Base-by-base conservation (phyloP, 202 grass and related monocot species). In the Hordeum pubiflorum region DNA sequence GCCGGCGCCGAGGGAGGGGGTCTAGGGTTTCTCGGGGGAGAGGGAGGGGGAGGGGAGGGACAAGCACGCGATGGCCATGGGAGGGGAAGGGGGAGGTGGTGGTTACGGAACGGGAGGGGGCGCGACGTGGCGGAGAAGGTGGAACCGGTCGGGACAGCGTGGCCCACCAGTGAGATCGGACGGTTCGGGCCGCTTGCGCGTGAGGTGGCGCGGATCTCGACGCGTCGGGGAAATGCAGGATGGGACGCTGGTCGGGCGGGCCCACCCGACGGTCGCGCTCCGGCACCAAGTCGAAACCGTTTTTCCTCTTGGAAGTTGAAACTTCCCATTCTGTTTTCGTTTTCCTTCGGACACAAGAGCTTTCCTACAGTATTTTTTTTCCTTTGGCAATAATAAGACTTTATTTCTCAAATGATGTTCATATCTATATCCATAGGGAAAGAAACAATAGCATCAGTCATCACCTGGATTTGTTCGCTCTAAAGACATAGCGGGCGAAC, bases 1-100 rank as follows among this genome's bases (percentile, higher is more conserved):
- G 2, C n/a, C 12, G 38, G 3, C 9, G 10, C 18, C 7, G n/a
- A 40, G 13, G 76, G 13, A 18, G 60, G 41, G 48, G 24, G 23
- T 26, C 83, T 89, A 89, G 87, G 79, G 79, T 79, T 86, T 83
- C 40, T 72, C 55, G 20, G 37, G 20, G 20, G 50, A n/a, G 64
- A 33, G 20, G 34, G 46, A 7, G 73, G 20, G 78, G 17, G 48
- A 79, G 43, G 72, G 66, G 23, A 64, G 78, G 58, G 58, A 46
- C 38, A 38, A 33, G 82, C 70, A 5, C 56, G 77, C 52, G 77
- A 46, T 40, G 87, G 37, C 72, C 82, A 81, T 88, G 72, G 74
- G 15, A 32, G 74, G 9, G 61, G 68, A 40, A 40, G n/a, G 68
- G 58, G 58, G 58, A 8, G 76, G 69, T 15, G 86, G 80, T 81